A percentile compares a stretch with the other conserved stretches of the same genome.
These are phyloP conservation scores for Nyssa sinensis DNA, from an alignment of 148 eudicot genomes.

Conservation along the genomic window DNA sequence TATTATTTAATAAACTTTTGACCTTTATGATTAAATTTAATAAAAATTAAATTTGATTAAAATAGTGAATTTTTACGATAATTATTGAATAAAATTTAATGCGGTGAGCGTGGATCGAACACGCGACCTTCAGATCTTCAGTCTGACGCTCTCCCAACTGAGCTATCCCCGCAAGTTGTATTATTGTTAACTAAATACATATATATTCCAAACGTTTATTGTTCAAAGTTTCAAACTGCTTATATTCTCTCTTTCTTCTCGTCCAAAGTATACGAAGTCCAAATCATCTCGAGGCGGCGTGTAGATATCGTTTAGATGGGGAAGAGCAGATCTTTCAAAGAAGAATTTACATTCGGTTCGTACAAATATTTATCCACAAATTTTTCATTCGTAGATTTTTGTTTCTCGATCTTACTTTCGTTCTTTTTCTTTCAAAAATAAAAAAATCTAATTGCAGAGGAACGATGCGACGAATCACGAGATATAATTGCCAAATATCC, in stretches of 20 bases:
- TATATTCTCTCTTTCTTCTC: no score
- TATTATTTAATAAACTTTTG: no score
- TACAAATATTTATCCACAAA: not conserved
- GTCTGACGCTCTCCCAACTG: slow-evolving; percentile 73
- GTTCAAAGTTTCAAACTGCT: no score
- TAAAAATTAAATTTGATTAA: no score
- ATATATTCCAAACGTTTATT: no score
- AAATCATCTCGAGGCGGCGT: no score
- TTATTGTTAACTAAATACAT: no score
- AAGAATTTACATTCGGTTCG: slow-evolving; percentile 57
- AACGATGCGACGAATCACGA: slow-evolving; percentile 58
- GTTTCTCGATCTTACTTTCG: not conserved
- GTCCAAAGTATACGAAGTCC: no score
- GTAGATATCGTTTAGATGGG: slow-evolving; percentile 37
- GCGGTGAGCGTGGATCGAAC: slow-evolving; percentile 90
- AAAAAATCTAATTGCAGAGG: slow-evolving; percentile 43
- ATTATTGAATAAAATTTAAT: no score
- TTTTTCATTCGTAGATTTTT: not conserved
- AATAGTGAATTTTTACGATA: no score
- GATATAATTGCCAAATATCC: slow-evolving; percentile 84
- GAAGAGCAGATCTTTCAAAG: slow-evolving; percentile 53
- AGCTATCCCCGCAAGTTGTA: slow-evolving; percentile 41
- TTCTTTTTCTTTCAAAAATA: not conserved
- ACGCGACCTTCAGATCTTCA: slow-evolving; percentile 77
- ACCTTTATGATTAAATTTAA: no score